phyloP scores from a whole-genome alignment of 2,329 filamentous ascomycete species.

The Parafenestella ontariensis region DNA sequence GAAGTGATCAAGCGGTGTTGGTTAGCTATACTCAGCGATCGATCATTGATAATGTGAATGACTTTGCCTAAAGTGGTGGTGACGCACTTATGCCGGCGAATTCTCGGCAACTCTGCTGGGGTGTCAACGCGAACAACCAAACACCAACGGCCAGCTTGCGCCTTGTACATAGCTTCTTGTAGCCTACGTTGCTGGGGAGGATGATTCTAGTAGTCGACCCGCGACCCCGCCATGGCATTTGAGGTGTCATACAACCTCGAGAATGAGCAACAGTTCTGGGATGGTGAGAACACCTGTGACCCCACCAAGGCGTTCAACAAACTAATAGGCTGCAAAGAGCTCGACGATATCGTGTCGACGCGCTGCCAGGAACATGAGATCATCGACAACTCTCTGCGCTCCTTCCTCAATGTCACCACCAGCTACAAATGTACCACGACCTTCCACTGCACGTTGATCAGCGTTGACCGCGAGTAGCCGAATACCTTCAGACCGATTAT shows the following conservation, averaged over 20 bases:
- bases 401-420: slow-evolving; percentile 81
- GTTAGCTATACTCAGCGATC: not conserved
- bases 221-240: slow-evolving; percentile 65
- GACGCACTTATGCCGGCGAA: slow-evolving; percentile 33
- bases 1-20: too few relatives aligned
- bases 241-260: slow-evolving; percentile 74
- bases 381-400: slow-evolving; percentile 85
- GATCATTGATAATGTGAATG: not conserved
- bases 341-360: slow-evolving; percentile 69
- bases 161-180: slow-evolving; percentile 22
- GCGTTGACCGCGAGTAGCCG: slow-evolving; percentile 57
- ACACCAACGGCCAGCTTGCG: slow-evolving; percentile 30
- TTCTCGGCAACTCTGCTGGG: slow-evolving; percentile 23
- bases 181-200: slow-evolving; percentile 36
- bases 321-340: slow-evolving; percentile 58
- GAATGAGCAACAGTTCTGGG: slow-evolving; percentile 88
- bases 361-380: slow-evolving; percentile 67
- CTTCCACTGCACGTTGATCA: not conserved
- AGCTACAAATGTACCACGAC: slow-evolving; percentile 67
- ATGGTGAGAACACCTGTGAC: slow-evolving; percentile 65
- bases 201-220: slow-evolving; percentile 46
- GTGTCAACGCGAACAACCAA: slow-evolving; percentile 27
- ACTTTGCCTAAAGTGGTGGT: slow-evolving; percentile 23
- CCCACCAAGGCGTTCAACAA: slow-evolving; percentile 19
- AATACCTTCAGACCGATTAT: slow-evolving; percentile 76